Percentiles rank a stretch among this genome's conserved stretches.
phyloP scores from a whole-genome alignment of 1,139 yeast genomes.

The Pichia norvegensis region DNA sequence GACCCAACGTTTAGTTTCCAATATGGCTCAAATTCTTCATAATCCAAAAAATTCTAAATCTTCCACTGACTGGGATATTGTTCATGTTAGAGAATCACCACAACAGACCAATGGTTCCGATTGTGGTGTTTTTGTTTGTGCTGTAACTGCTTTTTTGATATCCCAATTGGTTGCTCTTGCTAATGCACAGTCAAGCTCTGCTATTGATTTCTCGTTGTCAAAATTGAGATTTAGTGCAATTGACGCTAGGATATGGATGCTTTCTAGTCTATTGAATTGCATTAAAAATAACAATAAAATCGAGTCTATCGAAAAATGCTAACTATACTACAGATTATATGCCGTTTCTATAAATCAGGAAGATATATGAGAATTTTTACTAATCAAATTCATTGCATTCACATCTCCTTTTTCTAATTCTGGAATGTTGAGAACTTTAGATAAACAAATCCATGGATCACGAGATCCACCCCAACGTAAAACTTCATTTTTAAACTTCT shows the following conservation, averaged over 20 bases:
- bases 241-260: conserved; percentile 38
- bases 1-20: conserved; percentile 29
- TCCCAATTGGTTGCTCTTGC: conserved; percentile 30
- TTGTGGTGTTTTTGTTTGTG: conserved; percentile 67
- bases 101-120: conserved; percentile 72
- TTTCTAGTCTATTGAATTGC: conserved; percentile 30
- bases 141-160: conserved; percentile 36
- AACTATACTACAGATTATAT: not conserved
- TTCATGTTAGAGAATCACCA: conserved; percentile 38
- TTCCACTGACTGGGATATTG: conserved; percentile 6
- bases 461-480: conserved; percentile 91
- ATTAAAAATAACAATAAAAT: conserved; percentile 12
- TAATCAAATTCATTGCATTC: conserved; percentile 66
- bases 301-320: not conserved
- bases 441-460: conserved; percentile 83
- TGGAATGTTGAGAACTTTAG: conserved; percentile 58
- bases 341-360: not conserved
- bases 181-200: conserved; percentile 17
- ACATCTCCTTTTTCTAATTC: conserved; percentile 59
- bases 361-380: conserved; percentile 18
- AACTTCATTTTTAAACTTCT: conserved; percentile 59
- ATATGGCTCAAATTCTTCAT: conserved; percentile 29
- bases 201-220: conserved; percentile 29
- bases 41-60: conserved; percentile 11
- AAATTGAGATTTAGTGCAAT: conserved; percentile 33